Percentiles rank a stretch among this genome's conserved stretches.
Conservation (phyloP, 78 protist genomes). For the Monosiga brevicollis region DNA sequence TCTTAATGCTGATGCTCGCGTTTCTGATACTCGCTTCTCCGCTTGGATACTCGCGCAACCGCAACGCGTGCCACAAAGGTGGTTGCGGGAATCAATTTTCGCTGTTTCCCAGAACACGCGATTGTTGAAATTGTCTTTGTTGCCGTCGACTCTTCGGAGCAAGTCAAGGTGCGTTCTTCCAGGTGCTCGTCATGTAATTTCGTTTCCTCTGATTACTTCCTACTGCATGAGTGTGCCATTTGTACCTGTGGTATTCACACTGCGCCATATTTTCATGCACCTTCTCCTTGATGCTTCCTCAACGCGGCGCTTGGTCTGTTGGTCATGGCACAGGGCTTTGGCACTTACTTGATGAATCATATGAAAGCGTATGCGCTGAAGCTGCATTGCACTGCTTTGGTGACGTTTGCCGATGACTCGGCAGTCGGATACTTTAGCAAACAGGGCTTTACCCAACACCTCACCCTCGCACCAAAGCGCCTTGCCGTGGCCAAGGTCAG, state of each 20-base stretch:
- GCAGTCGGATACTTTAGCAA: conserved; percentile 88
- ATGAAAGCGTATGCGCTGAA: conserved; percentile 26
- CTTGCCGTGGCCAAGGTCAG: conserved; percentile 69
- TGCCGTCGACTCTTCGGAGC: conserved; percentile 64
- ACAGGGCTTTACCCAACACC: conserved; percentile 57
- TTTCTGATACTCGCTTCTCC: too few species aligned
- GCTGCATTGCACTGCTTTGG: conserved; percentile 45
- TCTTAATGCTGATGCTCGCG: background rate
- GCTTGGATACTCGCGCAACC: too few species aligned
- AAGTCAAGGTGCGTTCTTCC: conserved; percentile 60
- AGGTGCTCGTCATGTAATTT: background rate
- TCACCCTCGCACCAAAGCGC: conserved; percentile 42
- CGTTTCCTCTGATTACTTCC: background rate
- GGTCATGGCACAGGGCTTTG: conserved; percentile 82
- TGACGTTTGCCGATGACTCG: conserved; percentile 89
- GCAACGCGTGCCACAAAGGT: conserved; percentile 30
- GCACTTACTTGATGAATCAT: conserved; percentile 80
- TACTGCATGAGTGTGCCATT: background rate
- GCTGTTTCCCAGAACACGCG: conserved; percentile 54
- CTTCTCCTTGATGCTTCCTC: too few species aligned
- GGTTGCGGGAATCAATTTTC: conserved; percentile 78
- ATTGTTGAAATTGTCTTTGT: conserved; percentile 86
- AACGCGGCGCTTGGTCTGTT: too few species aligned
- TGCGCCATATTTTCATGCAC: background rate
- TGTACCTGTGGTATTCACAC: background rate